Evolutionary conservation across 2,329 filamentous ascomycete genomes (phyloP).

Genomic region (Emergomyces africanus): DNA sequence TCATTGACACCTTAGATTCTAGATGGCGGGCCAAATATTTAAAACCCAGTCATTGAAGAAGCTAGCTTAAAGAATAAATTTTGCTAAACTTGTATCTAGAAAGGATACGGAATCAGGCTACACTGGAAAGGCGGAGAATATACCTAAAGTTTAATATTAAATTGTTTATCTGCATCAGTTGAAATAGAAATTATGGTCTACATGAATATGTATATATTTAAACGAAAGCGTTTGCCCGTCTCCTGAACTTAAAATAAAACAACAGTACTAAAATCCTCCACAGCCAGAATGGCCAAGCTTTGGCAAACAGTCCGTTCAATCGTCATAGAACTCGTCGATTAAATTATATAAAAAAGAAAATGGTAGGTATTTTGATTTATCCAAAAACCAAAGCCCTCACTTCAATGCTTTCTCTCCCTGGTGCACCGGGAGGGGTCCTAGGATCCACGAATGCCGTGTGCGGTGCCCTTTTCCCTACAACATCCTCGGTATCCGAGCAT

Average conservation of each 20-base stretch:
- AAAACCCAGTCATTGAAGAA: no score
- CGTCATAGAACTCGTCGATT: background rate
- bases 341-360: background rate
- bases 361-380: slow-evolving; percentile 9
- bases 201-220: no score
- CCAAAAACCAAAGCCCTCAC: slow-evolving; percentile 77
- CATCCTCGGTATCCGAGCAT: slow-evolving; percentile 57
- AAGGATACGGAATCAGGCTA: no score
- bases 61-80: no score
- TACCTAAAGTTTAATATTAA: background rate
- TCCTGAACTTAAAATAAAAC: background rate
- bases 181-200: no score
- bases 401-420: slow-evolving; percentile 76
- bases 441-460: slow-evolving; percentile 74
- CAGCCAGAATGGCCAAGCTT: background rate
- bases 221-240: no score
- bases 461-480: slow-evolving; percentile 38
- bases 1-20: no score
- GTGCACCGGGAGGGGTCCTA: slow-evolving; percentile 54
- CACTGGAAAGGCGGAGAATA: no score
- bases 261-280: background rate
- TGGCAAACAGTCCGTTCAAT: background rate
- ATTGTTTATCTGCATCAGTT: no score
- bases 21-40: no score
- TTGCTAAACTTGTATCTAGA: no score